Conservation (phyloP, 31 red algal species). For the Endocladia muricata region DNA sequence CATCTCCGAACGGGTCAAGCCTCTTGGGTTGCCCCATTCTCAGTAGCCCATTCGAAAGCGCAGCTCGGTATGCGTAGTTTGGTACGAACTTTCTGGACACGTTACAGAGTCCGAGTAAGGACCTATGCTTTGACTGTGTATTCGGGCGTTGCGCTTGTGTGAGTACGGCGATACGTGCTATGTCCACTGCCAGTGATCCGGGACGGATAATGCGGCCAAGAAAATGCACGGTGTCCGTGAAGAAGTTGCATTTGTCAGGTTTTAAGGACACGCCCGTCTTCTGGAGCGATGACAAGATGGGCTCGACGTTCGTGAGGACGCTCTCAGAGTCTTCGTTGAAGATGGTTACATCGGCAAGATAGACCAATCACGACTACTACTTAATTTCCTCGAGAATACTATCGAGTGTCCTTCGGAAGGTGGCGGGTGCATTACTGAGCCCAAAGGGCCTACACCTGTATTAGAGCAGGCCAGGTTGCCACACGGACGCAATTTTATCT, state of each 20-base stretch:
- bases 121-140: not conserved
- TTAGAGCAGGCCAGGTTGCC: not conserved
- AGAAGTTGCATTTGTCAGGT: conserved; percentile 22
- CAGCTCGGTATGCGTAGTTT: not conserved
- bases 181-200: not conserved
- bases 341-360: conserved; percentile 15
- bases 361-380: not conserved
- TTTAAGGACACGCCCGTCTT: conserved; percentile 6
- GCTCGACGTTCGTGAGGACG: not conserved
- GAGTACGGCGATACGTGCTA: not conserved
- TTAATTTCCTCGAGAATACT: conserved; percentile 9
- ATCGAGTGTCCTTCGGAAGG: conserved; percentile 16
- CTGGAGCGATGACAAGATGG: not conserved
- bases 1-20: not conserved
- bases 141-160: not conserved
- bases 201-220: not conserved
- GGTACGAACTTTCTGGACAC: not conserved
- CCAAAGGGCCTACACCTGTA: conserved; percentile 26
- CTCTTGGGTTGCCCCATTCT: not conserved
- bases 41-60: not conserved
- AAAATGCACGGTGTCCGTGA: not conserved
- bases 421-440: conserved; percentile 8
- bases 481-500: conserved; percentile 2
- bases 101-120: not conserved
- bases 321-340: not conserved